Percentiles rank a stretch among this genome's conserved stretches.
Evolutionary conservation across 768 basidiomycete genomes (phyloP).

Genomic region (Collybia nuda): DNA sequence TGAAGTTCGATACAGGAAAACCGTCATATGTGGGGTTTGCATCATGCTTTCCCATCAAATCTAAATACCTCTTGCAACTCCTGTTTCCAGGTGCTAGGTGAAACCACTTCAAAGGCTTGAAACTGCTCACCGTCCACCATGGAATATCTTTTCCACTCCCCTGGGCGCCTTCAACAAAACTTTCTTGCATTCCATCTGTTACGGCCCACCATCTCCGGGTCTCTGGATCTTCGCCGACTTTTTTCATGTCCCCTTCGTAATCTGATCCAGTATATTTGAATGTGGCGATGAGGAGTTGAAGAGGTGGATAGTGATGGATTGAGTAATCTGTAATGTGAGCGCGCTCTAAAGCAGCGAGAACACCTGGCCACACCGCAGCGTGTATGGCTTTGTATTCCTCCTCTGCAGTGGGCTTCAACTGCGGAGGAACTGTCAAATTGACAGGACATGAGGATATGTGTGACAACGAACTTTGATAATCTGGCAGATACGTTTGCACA

Average conservation of each 20-base stretch:
- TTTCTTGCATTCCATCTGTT: slow-evolving; percentile 79
- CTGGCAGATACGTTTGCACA: slow-evolving; percentile 65
- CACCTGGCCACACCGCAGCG: slow-evolving; percentile 64
- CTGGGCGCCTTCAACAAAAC: slow-evolving; percentile 64
- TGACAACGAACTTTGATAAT: slow-evolving; percentile 57
- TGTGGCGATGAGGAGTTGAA: slow-evolving; percentile 71
- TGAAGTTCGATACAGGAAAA: not conserved
- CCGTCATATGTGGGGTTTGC: not conserved
- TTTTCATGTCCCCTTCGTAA: slow-evolving; percentile 65
- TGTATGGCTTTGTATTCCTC: slow-evolving; percentile 61
- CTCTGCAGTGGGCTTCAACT: slow-evolving; percentile 55
- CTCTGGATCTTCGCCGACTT: slow-evolving; percentile 60
- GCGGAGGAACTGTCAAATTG: slow-evolving; percentile 6
- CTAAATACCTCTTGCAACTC: slow-evolving; percentile 68
- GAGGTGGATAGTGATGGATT: slow-evolving; percentile 65
- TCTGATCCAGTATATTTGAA: slow-evolving; percentile 74
- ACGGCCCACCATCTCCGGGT: slow-evolving; percentile 79
- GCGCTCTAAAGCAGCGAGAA: slow-evolving; percentile 59
- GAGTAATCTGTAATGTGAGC: slow-evolving; percentile 76
- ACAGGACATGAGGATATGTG: not conserved
- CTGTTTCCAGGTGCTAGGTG: slow-evolving; percentile 20
- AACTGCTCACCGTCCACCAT: slow-evolving; percentile 62
- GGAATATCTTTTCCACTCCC: slow-evolving; percentile 69
- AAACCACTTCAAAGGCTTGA: not conserved
- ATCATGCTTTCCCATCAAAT: slow-evolving; percentile 49